phyloP scores from a whole-genome alignment of 2,329 filamentous ascomycete genomes.

The Neoscytalidium dimidiatum region DNA sequence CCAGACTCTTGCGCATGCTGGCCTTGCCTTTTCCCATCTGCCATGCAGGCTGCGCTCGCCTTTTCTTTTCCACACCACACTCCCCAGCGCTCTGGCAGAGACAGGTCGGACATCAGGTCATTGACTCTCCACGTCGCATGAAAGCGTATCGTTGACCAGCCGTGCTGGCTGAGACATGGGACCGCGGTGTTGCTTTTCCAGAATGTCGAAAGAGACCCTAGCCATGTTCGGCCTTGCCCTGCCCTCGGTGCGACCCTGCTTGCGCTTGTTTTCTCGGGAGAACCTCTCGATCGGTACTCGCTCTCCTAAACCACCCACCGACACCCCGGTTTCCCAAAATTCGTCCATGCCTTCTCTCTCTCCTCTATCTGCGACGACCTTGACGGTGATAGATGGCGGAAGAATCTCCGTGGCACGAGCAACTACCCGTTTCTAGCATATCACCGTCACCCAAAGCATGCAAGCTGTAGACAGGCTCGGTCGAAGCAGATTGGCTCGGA shows the following conservation, averaged over 20 bases:
- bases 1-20: neutral
- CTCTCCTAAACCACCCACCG: neutral
- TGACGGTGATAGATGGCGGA: neutral
- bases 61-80: neutral
- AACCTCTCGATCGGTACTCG: neutral
- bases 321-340: neutral
- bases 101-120: neutral
- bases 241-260: neutral
- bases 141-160: neutral
- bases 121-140: slow-evolving; percentile 6
- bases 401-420: slow-evolving; percentile 9
- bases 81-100: neutral
- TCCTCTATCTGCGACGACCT: neutral
- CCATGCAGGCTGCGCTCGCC: neutral
- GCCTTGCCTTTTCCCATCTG: neutral
- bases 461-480: neutral
- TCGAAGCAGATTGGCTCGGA: no score
- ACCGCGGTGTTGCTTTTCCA: slow-evolving; percentile 5
- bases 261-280: slow-evolving; percentile 1
- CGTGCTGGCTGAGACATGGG: neutral
- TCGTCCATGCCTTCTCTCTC: neutral
- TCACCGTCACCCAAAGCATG: neutral
- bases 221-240: neutral
- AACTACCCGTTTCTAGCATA: neutral
- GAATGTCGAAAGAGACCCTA: neutral